These are phyloP conservation scores for Durusdinium trenchii DNA, from an alignment of 73 alveolate genomes.

Conservation along the genomic window DNA sequence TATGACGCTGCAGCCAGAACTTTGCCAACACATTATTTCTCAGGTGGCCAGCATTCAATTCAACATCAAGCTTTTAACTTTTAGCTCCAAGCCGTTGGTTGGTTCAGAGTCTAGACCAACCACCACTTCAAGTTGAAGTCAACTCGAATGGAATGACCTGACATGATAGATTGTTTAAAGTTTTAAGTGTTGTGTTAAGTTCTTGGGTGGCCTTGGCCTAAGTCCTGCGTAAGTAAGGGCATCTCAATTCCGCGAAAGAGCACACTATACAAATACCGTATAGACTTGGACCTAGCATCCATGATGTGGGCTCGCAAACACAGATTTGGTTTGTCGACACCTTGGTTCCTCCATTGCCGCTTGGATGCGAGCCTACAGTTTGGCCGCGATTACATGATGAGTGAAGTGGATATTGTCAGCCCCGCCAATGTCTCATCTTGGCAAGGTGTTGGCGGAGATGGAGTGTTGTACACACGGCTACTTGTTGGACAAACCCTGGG, in stretches of 20 bases:
- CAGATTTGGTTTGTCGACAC: background rate
- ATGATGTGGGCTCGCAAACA: conserved; percentile 14
- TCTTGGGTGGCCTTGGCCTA: no score
- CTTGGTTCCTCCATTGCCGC: background rate
- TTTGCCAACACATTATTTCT: background rate
- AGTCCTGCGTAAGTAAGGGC: background rate
- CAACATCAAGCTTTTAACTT: background rate
- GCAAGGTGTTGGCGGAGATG: background rate
- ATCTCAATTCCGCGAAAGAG: background rate
- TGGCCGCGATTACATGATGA: background rate
- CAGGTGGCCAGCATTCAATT: background rate
- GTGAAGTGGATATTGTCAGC: background rate
- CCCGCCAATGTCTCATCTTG: background rate
- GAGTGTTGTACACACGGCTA: background rate
- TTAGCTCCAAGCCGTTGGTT: background rate
- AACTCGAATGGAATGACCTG: no score
- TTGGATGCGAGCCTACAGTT: conserved; percentile 1
- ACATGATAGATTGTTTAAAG: no score
- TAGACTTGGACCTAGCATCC: background rate
- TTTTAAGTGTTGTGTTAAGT: no score
- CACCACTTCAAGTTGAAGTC: no score
- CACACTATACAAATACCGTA: background rate
- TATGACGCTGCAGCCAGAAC: background rate
- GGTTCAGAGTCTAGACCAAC: background rate
- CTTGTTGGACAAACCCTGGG: conserved; percentile 18